Conservation (phyloP, 345 rosid genomes). For the Euphorbia pulcherrima region DNA sequence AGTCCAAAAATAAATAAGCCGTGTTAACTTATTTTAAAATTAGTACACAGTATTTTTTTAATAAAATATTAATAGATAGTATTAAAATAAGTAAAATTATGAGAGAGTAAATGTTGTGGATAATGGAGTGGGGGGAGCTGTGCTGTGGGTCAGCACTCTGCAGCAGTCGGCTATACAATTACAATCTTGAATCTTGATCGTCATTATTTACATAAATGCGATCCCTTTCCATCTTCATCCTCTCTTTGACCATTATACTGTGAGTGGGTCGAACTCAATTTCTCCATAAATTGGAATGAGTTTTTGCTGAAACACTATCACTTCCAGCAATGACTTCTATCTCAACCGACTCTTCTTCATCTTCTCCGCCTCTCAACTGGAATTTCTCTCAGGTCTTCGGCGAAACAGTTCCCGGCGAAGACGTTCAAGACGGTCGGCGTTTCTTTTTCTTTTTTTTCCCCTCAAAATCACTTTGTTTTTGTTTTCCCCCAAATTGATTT, state of each 20-base stretch:
- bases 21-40: too few relatives aligned
- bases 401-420: constrained; percentile 44
- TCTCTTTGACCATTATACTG: not conserved
- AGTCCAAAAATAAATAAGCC: too few relatives aligned
- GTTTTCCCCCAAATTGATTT: not conserved
- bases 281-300: not conserved
- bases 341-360: constrained; percentile 19
- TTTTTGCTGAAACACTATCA: not conserved
- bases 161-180: not conserved
- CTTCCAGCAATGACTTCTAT: constrained; percentile 20
- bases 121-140: constrained; percentile 8
- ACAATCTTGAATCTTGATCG: constrained; percentile 10
- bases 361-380: constrained; percentile 38
- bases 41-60: too few relatives aligned
- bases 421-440: constrained; percentile 44
- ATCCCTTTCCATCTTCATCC: not conserved
- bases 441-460: not conserved
- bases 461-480: not conserved
- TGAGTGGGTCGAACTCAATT: not conserved
- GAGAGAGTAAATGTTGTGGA: not conserved
- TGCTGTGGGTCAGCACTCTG: not conserved
- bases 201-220: not conserved
- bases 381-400: constrained; percentile 61
- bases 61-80: too few relatives aligned
- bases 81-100: too few relatives aligned